Base-by-base conservation (phyloP, 1,139 yeast genomes). In the Pichia sorboxylosa region DNA sequence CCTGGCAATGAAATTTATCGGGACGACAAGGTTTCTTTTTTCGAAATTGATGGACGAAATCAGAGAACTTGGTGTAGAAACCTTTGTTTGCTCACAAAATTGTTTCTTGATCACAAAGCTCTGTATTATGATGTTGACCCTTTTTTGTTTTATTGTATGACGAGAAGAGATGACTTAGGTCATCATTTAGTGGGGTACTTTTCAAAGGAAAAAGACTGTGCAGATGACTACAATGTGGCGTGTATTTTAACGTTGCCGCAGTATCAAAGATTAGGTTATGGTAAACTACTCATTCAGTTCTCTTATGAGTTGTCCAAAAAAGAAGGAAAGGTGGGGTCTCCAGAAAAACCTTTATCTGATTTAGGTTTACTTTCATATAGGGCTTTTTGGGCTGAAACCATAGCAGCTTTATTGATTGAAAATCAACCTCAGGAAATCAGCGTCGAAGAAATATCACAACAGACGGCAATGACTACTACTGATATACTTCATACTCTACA, bases 51-150 rank as follows among this genome's bases (percentile, higher is more conserved):
- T 54, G 99, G 98, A 5, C 66, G 96, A 38, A 80, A 82, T 45
- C 98, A 90, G 57, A 64, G 97, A 38, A 80, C 94, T 0, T 90
- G 97, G 96, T 90, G 98, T 57, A 72, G 98, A 44, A 92, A 90
- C 53, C 63, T 92, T 40, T 90, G 97, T 63, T 61, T 90, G 35
- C 60, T 92, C 21, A 79, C 90, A 4, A 92, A 92, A 54, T 61
- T 90, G 38, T 90, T 90, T 48, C 63, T 90, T 51, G 98, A 90
- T 56, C 97, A 90, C 60, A 92, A 90, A 53, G 84, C 98, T 0
- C 66, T 90, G 28, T 92, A 87, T 56, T 90, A 87, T 55, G 99
- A 92, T 54, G 98, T 90, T 29, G 98, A 90, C 54, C 98, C 99
- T 5, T 90, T 90, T 49, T 61, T 90, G 47, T 90, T 90, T 51